phyloP scores from a whole-genome alignment of 2,329 filamentous ascomycete species.

The Paraphaeosphaeria sporulosa region DNA sequence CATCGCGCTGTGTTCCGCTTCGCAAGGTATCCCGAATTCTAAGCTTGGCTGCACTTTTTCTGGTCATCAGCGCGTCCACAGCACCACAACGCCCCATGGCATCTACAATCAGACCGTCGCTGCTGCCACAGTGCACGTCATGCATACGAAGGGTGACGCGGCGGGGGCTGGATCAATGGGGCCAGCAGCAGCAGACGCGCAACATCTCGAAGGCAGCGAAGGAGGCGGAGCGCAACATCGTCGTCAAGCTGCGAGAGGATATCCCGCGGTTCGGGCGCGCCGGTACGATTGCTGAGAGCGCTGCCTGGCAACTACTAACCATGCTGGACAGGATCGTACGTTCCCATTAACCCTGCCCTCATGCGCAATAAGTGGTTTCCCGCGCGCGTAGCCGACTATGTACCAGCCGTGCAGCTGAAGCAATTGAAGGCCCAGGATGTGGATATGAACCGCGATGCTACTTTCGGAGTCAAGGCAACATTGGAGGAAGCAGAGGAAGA shows the following conservation, averaged over 20 bases:
- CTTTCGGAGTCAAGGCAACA: conserved; percentile 49
- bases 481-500: conserved; percentile 38
- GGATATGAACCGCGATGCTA: conserved; percentile 56
- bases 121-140: conserved; percentile 50
- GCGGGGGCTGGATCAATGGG: conserved; percentile 37
- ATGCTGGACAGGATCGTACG: conserved; percentile 55
- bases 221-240: conserved; percentile 51
- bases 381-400: conserved; percentile 59
- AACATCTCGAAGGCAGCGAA: conserved; percentile 57
- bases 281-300: conserved; percentile 32
- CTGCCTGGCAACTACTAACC: conserved; percentile 24
- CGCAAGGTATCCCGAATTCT: conserved; percentile 29
- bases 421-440: conserved; percentile 55
- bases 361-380: conserved; percentile 66
- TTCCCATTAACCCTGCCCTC: conserved; percentile 59
- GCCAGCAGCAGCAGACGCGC: conserved; percentile 48
- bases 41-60: conserved; percentile 24
- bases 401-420: conserved; percentile 55
- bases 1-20: background rate
- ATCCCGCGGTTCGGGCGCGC: conserved; percentile 59
- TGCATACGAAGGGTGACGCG: conserved; percentile 46
- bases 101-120: conserved; percentile 36
- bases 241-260: conserved; percentile 61
- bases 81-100: conserved; percentile 38
- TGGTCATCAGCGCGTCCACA: conserved; percentile 11